Percentiles rank a stretch among this genome's conserved stretches.
Conservation (phyloP, 345 rosid species). For the Populus ilicifolia region DNA sequence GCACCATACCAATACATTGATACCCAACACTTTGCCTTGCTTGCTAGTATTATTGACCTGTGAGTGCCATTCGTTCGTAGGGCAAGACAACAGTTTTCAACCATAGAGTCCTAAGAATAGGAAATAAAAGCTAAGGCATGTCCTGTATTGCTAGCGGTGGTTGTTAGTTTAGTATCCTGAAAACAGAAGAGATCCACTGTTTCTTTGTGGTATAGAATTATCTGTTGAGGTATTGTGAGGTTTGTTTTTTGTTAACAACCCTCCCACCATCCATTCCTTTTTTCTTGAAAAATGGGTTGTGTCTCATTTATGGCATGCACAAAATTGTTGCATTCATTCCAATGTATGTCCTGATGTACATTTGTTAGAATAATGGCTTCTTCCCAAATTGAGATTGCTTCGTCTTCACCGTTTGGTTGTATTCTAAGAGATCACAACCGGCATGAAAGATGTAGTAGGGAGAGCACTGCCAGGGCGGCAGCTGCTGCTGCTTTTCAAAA, state of each 20-base stretch:
- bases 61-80: not conserved
- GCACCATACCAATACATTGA: not conserved
- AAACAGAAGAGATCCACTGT: not conserved
- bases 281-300: conserved; percentile 3
- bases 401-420: conserved; percentile 57
- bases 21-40: not conserved
- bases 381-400: conserved; percentile 56
- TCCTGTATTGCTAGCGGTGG: not conserved
- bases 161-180: not conserved
- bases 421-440: conserved; percentile 54
- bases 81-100: not conserved
- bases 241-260: not conserved
- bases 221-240: not conserved
- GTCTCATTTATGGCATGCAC: not conserved
- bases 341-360: not conserved
- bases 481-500: conserved; percentile 43
- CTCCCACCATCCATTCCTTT: not conserved
- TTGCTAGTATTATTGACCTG: not conserved
- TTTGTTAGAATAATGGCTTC: conserved; percentile 49
- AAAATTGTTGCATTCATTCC: not conserved
- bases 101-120: conserved; percentile 4
- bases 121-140: not conserved
- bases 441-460: conserved; percentile 37
- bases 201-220: not conserved
- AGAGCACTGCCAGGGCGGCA: conserved; percentile 37